Percentiles rank a stretch among this genome's conserved stretches.
Evolutionary conservation across 2,329 filamentous ascomycete genomes (phyloP).

Genomic region (Sarocladium brachiariae): DNA sequence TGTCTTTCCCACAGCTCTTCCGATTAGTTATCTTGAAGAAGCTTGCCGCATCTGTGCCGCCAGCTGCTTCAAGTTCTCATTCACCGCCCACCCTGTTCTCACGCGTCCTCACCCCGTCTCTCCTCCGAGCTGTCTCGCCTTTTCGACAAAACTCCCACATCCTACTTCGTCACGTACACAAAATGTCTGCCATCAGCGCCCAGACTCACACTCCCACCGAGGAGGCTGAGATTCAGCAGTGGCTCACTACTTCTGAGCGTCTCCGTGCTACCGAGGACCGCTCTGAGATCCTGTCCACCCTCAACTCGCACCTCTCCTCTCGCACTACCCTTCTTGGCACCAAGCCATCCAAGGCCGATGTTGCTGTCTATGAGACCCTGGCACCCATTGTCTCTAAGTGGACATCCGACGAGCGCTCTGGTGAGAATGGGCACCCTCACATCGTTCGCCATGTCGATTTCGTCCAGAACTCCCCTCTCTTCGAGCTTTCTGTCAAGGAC

Average conservation of each 20-base stretch:
- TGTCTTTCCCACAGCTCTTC: neutral
- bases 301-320: conserved; percentile 82
- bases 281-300: conserved; percentile 62
- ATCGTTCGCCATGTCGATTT: conserved; percentile 91
- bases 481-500: conserved; percentile 61
- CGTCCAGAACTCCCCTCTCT: conserved; percentile 80
- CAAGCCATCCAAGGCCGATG: conserved; percentile 83
- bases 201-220: conserved; percentile 71
- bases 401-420: conserved; percentile 80
- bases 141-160: neutral
- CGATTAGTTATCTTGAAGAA: neutral
- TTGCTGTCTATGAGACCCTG: conserved; percentile 74
- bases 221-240: conserved; percentile 82
- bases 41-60: conserved; percentile 19
- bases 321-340: conserved; percentile 83
- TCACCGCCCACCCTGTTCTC: conserved; percentile 6
- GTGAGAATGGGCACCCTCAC: conserved; percentile 81
- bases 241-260: conserved; percentile 71
- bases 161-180: conserved; percentile 19
- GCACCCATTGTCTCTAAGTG: conserved; percentile 71
- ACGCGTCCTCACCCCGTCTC: neutral
- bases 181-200: conserved; percentile 60
- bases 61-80: neutral
- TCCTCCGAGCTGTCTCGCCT: conserved; percentile 1
- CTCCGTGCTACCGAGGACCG: conserved; percentile 53